Evolutionary conservation across 192 early-diverging fungal species (phyloP), one percentile per base, ranked within the genome.

Genomic region (Entomortierella parvispora): DNA sequence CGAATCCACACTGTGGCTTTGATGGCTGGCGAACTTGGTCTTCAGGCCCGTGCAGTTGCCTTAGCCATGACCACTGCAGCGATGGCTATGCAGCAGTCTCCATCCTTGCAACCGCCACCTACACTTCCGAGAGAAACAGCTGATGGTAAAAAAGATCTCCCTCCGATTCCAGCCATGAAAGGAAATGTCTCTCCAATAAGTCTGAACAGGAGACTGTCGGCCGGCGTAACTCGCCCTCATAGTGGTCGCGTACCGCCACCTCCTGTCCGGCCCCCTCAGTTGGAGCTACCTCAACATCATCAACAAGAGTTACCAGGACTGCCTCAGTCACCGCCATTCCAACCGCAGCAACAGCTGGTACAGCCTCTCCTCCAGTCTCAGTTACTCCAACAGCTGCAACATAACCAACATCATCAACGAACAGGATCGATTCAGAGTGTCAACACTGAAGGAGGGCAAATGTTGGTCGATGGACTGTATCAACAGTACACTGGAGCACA

Each of bases 1-100:
- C 62, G 62, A 15, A 26, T 64, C 26, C 40, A 64, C 50, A 54
- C 22, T 26, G 50, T 47, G 11, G 62, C 62, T 15, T 49, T 64
- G 37, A 25, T 64, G 48, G 62, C 62, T 12, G 62, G 62, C 11
- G 62, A 64, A 14, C 50, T 64, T 17, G 62, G 62, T 18, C 34
- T 64, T 4, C 48, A 49, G 22, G 62, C 62, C 18, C 18, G 62
- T 25, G 62, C 57, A 2, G 20, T 58, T 25, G 33, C 32, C 2
- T 14, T 58, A 4, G 57, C 57, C 22, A 29, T 58, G 20, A 22
- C 32, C 15, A 31, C 51, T 6, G 17, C 11, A 49, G 47, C 47
- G 18, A 23, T 18, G n/a, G 14, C 47, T 12, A n/a, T n/a, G 54
- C 26, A 18, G 12, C 54, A 32, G n/a, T 32, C 54, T 20, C 14